Evolutionary conservation across 2,329 filamentous ascomycete species (phyloP).

Genomic region (Endoconidiophora polonica): DNA sequence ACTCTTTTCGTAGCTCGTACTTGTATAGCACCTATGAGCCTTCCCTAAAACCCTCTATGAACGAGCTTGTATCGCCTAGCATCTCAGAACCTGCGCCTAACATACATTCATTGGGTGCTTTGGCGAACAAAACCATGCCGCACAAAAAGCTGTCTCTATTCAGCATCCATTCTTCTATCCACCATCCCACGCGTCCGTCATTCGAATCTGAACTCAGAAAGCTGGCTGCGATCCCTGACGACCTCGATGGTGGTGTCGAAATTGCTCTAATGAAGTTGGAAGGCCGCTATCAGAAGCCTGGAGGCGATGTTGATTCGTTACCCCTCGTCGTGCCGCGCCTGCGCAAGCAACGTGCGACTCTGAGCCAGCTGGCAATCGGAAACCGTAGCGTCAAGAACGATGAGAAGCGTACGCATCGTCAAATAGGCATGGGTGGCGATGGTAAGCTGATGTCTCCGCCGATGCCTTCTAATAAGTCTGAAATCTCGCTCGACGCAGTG

Average conservation of each 20-base stretch:
- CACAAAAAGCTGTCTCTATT: conserved; percentile 34
- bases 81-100: conserved; percentile 25
- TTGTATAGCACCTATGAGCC: conserved; percentile 23
- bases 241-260: conserved; percentile 72
- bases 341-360: conserved; percentile 9
- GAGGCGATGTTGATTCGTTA: neutral
- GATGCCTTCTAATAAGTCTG: conserved; percentile 12
- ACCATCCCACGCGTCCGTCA: conserved; percentile 45
- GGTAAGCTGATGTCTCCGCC: conserved; percentile 19
- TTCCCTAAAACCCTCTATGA: conserved; percentile 18
- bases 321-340: conserved; percentile 3
- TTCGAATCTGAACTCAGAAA: conserved; percentile 82
- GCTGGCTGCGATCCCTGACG: conserved; percentile 75
- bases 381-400: conserved; percentile 27
- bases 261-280: conserved; percentile 86
- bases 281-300: conserved; percentile 52
- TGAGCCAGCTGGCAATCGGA: conserved; percentile 11
- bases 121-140: conserved; percentile 20
- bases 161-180: conserved; percentile 45
- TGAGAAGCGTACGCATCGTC: conserved; percentile 29
- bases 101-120: conserved; percentile 40
- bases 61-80: conserved; percentile 27
- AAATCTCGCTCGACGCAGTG: conserved; percentile 6
- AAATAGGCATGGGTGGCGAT: conserved; percentile 25
- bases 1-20: conserved; percentile 40